Evolutionary conservation across 768 basidiomycete genomes (phyloP).

Genomic region (Lentinula lateritia): DNA sequence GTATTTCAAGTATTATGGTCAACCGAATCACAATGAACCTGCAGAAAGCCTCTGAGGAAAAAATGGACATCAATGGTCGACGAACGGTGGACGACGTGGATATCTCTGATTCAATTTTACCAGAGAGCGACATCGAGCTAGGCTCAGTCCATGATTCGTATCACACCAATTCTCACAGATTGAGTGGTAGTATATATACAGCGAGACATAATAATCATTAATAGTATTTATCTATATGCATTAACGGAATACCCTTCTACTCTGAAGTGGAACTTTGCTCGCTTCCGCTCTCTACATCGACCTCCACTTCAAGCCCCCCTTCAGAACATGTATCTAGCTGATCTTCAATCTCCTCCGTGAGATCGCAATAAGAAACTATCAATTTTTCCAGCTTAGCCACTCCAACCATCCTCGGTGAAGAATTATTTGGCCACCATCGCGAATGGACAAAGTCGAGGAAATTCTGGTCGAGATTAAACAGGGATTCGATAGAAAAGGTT

Average conservation of each 20-base stretch:
- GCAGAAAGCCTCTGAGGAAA: conserved; percentile 8
- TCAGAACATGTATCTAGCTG: background rate
- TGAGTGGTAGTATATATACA: background rate
- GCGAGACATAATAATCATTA: too few species aligned
- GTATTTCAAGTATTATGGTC: conserved; percentile 16
- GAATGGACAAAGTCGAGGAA: background rate
- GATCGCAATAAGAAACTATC: background rate
- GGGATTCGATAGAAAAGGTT: background rate
- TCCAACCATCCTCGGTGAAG: background rate
- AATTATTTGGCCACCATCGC: background rate
- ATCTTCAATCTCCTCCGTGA: background rate
- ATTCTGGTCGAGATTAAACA: background rate
- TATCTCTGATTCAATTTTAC: background rate
- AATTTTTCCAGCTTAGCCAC: background rate
- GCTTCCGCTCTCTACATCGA: too few species aligned
- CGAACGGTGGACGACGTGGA: background rate
- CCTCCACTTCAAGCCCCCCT: too few species aligned
- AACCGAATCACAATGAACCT: conserved; percentile 16
- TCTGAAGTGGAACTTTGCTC: too few species aligned
- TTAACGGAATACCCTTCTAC: too few species aligned
- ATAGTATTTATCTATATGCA: too few species aligned
- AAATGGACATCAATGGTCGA: background rate
- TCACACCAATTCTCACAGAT: background rate
- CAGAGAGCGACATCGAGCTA: background rate
- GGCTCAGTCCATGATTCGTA: background rate